phyloP scores from a whole-genome alignment of 345 rosid genomes.

The Arabidopsis thaliana region DNA sequence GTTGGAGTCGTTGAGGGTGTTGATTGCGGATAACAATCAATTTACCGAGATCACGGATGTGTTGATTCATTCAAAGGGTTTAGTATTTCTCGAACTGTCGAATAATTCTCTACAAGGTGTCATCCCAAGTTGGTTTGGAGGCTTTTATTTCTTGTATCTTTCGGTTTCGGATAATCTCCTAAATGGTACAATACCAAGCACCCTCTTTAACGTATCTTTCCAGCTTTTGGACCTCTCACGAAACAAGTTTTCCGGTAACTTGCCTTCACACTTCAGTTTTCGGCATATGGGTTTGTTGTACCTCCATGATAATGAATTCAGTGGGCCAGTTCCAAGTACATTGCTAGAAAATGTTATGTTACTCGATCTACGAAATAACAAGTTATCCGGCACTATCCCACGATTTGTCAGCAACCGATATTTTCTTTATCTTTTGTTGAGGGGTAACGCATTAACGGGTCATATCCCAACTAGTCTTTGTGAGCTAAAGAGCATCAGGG shows the following conservation, averaged over 20 bases:
- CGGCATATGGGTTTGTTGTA: background rate
- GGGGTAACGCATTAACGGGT: background rate
- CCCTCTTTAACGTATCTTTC: background rate
- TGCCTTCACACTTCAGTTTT: background rate
- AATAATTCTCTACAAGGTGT: constrained; percentile 20
- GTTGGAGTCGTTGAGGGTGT: background rate
- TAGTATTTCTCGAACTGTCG: background rate
- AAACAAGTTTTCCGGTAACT: constrained; percentile 33
- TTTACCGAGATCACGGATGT: background rate
- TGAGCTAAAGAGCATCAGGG: background rate
- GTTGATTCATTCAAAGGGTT: background rate
- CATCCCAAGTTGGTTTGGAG: constrained; percentile 5
- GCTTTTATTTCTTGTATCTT: background rate
- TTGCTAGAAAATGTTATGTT: background rate
- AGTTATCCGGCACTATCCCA: background rate
- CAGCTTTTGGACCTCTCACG: constrained; percentile 20
- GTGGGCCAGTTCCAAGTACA: background rate
- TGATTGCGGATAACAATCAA: background rate
- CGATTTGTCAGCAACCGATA: background rate
- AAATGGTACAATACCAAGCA: constrained; percentile 12
- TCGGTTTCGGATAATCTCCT: background rate
- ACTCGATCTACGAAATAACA: constrained; percentile 27
- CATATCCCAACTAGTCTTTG: background rate
- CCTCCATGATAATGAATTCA: background rate
- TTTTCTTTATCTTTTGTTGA: background rate